Evolutionary conservation across 768 basidiomycete species (phyloP), one percentile per base, ranked within the genome.

Genomic region (Hydnomerulius pinastri): DNA sequence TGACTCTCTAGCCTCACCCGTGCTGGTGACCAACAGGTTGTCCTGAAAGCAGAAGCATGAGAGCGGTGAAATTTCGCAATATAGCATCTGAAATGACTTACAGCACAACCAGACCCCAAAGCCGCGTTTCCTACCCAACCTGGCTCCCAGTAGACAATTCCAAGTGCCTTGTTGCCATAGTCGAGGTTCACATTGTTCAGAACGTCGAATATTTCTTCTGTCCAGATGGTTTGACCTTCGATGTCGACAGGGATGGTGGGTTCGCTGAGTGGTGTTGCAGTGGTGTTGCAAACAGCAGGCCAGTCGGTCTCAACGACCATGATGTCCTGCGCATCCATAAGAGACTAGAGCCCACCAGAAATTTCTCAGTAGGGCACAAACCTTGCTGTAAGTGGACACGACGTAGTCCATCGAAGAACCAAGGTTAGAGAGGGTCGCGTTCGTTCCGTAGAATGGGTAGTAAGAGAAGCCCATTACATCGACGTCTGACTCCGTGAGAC

Each of bases 301-400:
- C 51, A 58, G 29, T 49, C 27, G 5, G 57, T 58, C 42, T 58
- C 57, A 8, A 45, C 33, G 4, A 58, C 7, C 33, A 58, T 50
- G 29, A 59, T 36, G 5, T 33, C 57, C n/a, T n/a, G n/a, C n/a
- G n/a, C n/a, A n/a, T n/a, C n/a, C n/a, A n/a, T n/a, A n/a, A n/a
- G n/a, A n/a, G n/a, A n/a, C n/a, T n/a, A n/a, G n/a, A n/a, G n/a
- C n/a, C n/a, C n/a, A n/a, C n/a, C n/a, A n/a, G n/a, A n/a, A n/a
- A n/a, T n/a, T n/a, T n/a, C n/a, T n/a, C n/a, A n/a, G n/a, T n/a
- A n/a, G n/a, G n/a, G n/a, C n/a, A n/a, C n/a, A n/a, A n/a, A n/a
- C n/a, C 57, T 54, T 58, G 21, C 28, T 13, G 17, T 53, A 58
- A 2, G 39, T 43, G 17, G 51, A 57, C 10, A 54, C 46, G 13